Conservation (phyloP, 1,284 basidiomycete genomes). For the Cryptococcus wingfieldii region DNA sequence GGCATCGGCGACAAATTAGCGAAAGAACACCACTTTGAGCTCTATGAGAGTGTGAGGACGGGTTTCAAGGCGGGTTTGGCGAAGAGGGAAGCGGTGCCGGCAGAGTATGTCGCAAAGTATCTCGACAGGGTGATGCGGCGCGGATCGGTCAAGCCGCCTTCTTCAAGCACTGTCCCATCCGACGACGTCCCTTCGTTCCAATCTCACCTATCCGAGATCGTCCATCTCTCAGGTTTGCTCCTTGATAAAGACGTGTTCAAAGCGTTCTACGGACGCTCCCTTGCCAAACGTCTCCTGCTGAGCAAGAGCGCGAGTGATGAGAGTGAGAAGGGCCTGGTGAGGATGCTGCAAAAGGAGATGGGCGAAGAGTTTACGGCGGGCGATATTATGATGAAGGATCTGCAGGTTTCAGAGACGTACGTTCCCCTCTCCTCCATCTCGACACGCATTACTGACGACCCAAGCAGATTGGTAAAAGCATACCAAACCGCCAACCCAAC, state of each 20-base stretch:
- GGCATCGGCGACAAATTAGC: too few species aligned
- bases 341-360: constrained; percentile 71
- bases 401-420: constrained; percentile 47
- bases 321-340: constrained; percentile 82
- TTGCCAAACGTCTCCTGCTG: constrained; percentile 84
- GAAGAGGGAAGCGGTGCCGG: constrained; percentile 76
- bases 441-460: not conserved
- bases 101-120: constrained; percentile 91
- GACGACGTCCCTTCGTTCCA: constrained; percentile 69
- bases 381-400: constrained; percentile 51
- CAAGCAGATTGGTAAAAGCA: constrained; percentile 48
- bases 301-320: constrained; percentile 85
- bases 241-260: constrained; percentile 86
- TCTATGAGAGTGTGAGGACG: constrained; percentile 54
- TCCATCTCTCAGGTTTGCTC: constrained; percentile 81
- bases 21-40: constrained; percentile 16
- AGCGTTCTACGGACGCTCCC: constrained; percentile 83
- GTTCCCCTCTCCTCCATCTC: constrained; percentile 1
- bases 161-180: constrained; percentile 22
- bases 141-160: constrained; percentile 59
- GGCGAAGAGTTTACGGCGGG: constrained; percentile 51
- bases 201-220: constrained; percentile 65
- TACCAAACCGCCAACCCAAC: constrained; percentile 50
- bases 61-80: constrained; percentile 81
- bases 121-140: constrained; percentile 80